A percentile compares a stretch with the other conserved stretches of the same genome.
phyloP scores from a whole-genome alignment of 495 filamentous ascomycete genomes.

The Xylaria sp. region DNA sequence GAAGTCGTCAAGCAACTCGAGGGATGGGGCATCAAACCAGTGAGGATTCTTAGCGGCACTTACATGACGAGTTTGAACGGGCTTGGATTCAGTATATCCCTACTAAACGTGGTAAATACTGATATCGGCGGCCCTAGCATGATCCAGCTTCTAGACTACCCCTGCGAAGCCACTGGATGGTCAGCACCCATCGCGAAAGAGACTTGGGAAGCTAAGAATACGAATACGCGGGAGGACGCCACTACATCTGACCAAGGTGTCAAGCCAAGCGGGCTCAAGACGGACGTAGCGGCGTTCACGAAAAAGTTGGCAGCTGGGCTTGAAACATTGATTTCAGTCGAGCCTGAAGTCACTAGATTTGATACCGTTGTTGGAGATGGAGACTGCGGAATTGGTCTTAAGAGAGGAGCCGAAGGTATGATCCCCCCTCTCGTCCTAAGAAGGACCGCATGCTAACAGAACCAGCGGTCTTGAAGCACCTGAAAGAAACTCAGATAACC shows the following conservation, averaged over 20 bases:
- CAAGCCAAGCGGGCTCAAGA: slow-evolving; percentile 72
- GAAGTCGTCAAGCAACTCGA: slow-evolving; percentile 82
- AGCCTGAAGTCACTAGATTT: slow-evolving; percentile 84
- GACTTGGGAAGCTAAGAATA: slow-evolving; percentile 63
- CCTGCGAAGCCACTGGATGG: slow-evolving; percentile 88
- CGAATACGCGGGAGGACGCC: slow-evolving; percentile 49
- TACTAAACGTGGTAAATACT: slow-evolving; percentile 82
- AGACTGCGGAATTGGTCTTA: slow-evolving; percentile 90
- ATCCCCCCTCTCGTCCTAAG: slow-evolving; percentile 1
- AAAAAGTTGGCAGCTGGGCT: slow-evolving; percentile 71
- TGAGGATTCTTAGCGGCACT: slow-evolving; percentile 69
- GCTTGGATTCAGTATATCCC: slow-evolving; percentile 85
- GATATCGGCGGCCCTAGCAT: slow-evolving; percentile 80
- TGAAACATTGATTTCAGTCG: slow-evolving; percentile 72
- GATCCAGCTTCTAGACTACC: slow-evolving; percentile 86
- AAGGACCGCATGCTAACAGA: slow-evolving; percentile 13
- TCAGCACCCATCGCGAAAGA: slow-evolving; percentile 70
- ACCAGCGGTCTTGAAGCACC: slow-evolving; percentile 70
- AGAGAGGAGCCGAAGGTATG: slow-evolving; percentile 84
- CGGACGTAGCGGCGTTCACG: slow-evolving; percentile 65
- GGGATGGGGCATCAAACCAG: slow-evolving; percentile 74
- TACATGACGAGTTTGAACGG: slow-evolving; percentile 92
- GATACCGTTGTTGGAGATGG: slow-evolving; percentile 96
- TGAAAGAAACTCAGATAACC: slow-evolving; percentile 62
- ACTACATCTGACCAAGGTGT: slow-evolving; percentile 52